A percentile compares a stretch with the other conserved stretches of the same genome.
Evolutionary conservation across 495 filamentous ascomycete species (phyloP).

Genomic region (Tuber magnatum): DNA sequence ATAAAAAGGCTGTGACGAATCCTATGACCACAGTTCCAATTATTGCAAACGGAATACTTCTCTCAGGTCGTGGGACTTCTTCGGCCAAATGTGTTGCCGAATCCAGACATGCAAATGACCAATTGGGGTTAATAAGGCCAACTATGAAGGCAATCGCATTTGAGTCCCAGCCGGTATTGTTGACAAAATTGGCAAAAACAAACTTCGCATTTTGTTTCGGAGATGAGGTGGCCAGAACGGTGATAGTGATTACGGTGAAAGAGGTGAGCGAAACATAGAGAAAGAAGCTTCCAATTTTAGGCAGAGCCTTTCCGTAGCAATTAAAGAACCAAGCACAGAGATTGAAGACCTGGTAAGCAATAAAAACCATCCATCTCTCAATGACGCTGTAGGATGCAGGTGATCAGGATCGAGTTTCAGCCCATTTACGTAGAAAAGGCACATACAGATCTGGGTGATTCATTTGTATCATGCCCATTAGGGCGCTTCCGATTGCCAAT

Average conservation of each 20-base stretch:
- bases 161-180: constrained; percentile 55
- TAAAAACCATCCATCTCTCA: constrained; percentile 52
- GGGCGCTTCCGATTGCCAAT: constrained; percentile 48
- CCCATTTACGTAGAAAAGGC: neutral
- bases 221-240: constrained; percentile 51
- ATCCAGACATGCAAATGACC: constrained; percentile 57
- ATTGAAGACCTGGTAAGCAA: constrained; percentile 52
- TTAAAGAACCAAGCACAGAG: constrained; percentile 55
- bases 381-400: constrained; percentile 43
- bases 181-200: constrained; percentile 57
- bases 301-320: constrained; percentile 51
- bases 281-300: constrained; percentile 47
- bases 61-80: constrained; percentile 50
- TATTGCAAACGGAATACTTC: constrained; percentile 51
- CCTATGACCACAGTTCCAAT: constrained; percentile 56
- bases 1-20: constrained; percentile 53
- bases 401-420: constrained; percentile 1
- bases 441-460: constrained; percentile 53
- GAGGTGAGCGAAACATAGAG: constrained; percentile 49
- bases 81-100: constrained; percentile 58
- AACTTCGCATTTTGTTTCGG: constrained; percentile 52
- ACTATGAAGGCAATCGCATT: constrained; percentile 60
- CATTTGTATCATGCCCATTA: constrained; percentile 55
- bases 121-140: constrained; percentile 57
- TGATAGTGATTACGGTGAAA: constrained; percentile 52